phyloP scores from a whole-genome alignment of 495 filamentous ascomycete species.

The Hypoxylon rickii region DNA sequence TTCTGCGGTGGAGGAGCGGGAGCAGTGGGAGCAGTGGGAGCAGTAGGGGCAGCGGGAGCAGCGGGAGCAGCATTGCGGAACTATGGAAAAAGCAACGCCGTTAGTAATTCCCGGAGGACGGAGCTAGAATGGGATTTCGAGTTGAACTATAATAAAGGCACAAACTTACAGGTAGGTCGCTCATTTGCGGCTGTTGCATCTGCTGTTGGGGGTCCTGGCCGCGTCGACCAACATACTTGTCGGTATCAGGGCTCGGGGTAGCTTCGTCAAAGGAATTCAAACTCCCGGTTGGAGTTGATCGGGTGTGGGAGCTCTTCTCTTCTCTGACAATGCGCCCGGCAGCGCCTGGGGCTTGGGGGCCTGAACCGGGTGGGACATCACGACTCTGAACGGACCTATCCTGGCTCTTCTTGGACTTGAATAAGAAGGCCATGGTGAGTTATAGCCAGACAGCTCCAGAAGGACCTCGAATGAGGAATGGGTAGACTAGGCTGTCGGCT shows the following conservation, averaged over 20 bases:
- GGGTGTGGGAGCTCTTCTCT: slow-evolving; percentile 50
- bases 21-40: too few relatives aligned
- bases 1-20: slow-evolving; percentile 42
- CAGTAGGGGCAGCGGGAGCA: too few relatives aligned
- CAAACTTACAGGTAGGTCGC: slow-evolving; percentile 56
- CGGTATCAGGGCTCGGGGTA: slow-evolving; percentile 57
- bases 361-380: slow-evolving; percentile 48
- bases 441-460: slow-evolving; percentile 27
- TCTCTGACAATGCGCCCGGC: slow-evolving; percentile 50
- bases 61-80: slow-evolving; percentile 58
- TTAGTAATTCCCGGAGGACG: slow-evolving; percentile 16
- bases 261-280: slow-evolving; percentile 56
- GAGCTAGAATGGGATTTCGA: neutral
- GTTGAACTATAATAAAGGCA: slow-evolving; percentile 1
- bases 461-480: slow-evolving; percentile 22
- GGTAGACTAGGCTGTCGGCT: slow-evolving; percentile 14
- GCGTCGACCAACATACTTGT: slow-evolving; percentile 44
- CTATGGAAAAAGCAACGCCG: slow-evolving; percentile 33
- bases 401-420: slow-evolving; percentile 71
- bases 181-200: slow-evolving; percentile 34
- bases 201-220: slow-evolving; percentile 39
- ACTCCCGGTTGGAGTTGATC: slow-evolving; percentile 60
- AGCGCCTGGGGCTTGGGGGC: slow-evolving; percentile 41
- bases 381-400: slow-evolving; percentile 51
- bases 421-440: slow-evolving; percentile 70